Base-by-base conservation (phyloP, 495 filamentous ascomycete genomes). In the Aspergillus egyptiacus region DNA sequence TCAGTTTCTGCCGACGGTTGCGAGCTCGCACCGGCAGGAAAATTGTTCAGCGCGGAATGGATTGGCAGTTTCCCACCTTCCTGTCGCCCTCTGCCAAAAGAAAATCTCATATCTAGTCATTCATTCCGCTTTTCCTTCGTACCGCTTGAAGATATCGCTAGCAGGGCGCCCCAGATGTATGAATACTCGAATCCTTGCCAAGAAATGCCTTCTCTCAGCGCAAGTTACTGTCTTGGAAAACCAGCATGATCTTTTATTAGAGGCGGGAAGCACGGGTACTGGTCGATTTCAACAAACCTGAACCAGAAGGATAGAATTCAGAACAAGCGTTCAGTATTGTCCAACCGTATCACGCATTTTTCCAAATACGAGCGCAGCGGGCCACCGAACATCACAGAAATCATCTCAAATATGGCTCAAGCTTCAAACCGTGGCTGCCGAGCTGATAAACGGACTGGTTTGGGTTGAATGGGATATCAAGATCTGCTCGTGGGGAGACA, bases 401-500 rank as follows among this genome's bases (percentile, higher is more conserved):
- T 11, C 31, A 46, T 15, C 4, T n/a, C 30, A 15, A n/a, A 15
- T 9, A 46, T 20, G 20, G 5, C n/a, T 27, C 18, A 33, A 19
- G 3, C 22, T 11, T n/a, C 5, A 34, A 20, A 22, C 8, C 6
- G 19, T 8, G 13, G 18, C 30, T 11, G 13, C 5, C 11, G 19
- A n/a, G 36, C 19, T 20, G 15, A 22, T 6, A n/a, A n/a, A 32
- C 11, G 6, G 19, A 24, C 43, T 24, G 3, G 13, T 6, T 10
- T 17, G 10, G 17, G 9, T 30, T 7, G 19, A 15, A 25, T 3
- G 17, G 32, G 23, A 8, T 14, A 22, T 46, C 30, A 19, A 19
- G 35, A 39, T 41, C 46, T 2, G 33, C 46, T 49, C 27, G 17
- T 38, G n/a, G 17, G 32, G 48, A 45, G 32, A 38, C 25, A 30